phyloP scores from a whole-genome alignment of 352 stramenopile genomes.

The Globisporangium heterothallicum region DNA sequence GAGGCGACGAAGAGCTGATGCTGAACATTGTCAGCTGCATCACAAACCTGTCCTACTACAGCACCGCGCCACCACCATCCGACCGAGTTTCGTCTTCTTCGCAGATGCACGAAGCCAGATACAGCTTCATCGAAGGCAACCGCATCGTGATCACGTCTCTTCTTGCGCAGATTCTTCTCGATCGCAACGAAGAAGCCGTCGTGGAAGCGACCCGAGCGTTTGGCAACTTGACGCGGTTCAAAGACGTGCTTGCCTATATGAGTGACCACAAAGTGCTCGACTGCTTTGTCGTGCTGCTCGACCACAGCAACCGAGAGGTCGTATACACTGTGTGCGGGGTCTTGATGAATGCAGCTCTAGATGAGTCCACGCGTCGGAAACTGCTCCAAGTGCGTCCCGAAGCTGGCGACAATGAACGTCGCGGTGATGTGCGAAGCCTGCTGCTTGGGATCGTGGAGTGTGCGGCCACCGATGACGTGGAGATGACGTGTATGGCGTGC shows the following conservation, averaged over 20 bases:
- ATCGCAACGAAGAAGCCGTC: constrained; percentile 79
- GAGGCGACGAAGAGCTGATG: constrained; percentile 74
- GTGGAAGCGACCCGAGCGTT: constrained; percentile 79
- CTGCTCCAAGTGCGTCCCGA: constrained; percentile 26
- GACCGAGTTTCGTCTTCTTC: neutral
- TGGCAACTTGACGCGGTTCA: constrained; percentile 79
- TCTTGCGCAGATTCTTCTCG: constrained; percentile 46
- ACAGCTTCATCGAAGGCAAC: constrained; percentile 40
- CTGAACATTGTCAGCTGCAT: constrained; percentile 85
- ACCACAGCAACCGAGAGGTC: constrained; percentile 74
- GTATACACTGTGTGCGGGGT: constrained; percentile 76
- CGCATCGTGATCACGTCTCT: constrained; percentile 32
- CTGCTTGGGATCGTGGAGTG: constrained; percentile 53
- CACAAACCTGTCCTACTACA: constrained; percentile 86
- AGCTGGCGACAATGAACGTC: constrained; percentile 13
- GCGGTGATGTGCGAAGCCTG: constrained; percentile 31
- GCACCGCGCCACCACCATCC: neutral
- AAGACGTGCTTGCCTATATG: constrained; percentile 56
- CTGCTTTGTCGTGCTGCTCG: constrained; percentile 66
- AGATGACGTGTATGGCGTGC: constrained; percentile 71
- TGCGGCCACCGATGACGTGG: constrained; percentile 50
- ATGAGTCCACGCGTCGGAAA: constrained; percentile 24
- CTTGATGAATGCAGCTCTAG: constrained; percentile 80
- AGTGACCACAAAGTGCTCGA: constrained; percentile 52
- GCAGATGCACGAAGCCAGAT: neutral